Conservation (phyloP, 805 yeast genomes). For the Suhomyces pyralidae region DNA sequence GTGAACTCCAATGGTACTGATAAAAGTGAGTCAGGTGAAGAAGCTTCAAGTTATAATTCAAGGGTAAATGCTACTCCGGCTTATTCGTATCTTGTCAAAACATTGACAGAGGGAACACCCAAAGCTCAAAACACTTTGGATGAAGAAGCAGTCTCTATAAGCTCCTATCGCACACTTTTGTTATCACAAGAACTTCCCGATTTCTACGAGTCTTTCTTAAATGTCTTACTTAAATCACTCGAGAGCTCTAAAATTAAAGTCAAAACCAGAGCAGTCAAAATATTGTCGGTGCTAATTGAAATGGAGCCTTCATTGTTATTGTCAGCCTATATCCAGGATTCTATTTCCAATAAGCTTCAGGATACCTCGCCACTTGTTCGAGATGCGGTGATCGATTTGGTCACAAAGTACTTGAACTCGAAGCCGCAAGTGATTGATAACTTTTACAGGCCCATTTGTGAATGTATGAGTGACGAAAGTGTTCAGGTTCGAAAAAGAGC, state of each 20-base stretch:
- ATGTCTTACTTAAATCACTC: slow-evolving; percentile 39
- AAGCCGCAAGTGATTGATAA: slow-evolving; percentile 46
- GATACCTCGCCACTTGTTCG: slow-evolving; percentile 71
- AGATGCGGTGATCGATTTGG: slow-evolving; percentile 70
- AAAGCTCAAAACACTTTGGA: not conserved
- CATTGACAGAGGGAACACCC: not conserved
- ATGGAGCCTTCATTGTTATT: slow-evolving; percentile 51
- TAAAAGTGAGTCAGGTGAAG: not conserved
- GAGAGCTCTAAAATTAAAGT: slow-evolving; percentile 31
- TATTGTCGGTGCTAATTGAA: slow-evolving; percentile 53
- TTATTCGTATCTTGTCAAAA: not conserved
- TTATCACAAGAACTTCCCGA: slow-evolving; percentile 28
- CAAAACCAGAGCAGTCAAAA: slow-evolving; percentile 59
- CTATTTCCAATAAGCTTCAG: slow-evolving; percentile 49
- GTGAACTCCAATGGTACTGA: not conserved
- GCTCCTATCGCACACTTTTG: slow-evolving; percentile 21
- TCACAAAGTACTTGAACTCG: slow-evolving; percentile 45
- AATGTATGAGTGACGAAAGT: slow-evolving; percentile 56
- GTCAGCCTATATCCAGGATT: slow-evolving; percentile 47
- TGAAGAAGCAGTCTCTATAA: slow-evolving; percentile 11
- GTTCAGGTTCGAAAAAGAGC: slow-evolving; percentile 63
- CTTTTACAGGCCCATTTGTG: slow-evolving; percentile 50
- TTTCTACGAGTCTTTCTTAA: slow-evolving; percentile 53
- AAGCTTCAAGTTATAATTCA: not conserved
- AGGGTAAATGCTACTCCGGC: not conserved